Evolutionary conservation across 2,329 filamentous ascomycete species (phyloP), one percentile per base, ranked within the genome.

Genomic region (Sclerotinia glacialis): DNA sequence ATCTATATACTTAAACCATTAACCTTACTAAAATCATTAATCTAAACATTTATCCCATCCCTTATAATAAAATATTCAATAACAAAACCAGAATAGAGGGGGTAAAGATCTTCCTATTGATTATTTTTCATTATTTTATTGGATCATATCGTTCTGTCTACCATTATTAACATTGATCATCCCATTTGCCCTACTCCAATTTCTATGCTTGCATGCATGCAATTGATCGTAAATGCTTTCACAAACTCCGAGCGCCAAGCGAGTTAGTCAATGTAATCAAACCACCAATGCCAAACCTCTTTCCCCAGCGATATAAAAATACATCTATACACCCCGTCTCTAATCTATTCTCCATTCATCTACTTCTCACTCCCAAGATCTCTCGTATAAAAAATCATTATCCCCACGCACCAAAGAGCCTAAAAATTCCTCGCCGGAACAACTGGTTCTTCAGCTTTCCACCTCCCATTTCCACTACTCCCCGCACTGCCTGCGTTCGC

Each of bases 351-450:
- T 14, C 34, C 21, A 26, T 7, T n/a, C 28, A 31, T 14, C 31
- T 54, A 21, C 28, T 37, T 37, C 28, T 18, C 21, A 54, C 14
- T 5, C 2, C n/a, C 1, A 6, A 54, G 5, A 37, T 37, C 18
- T 34, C n/a, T 54, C 9, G 11, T 14, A n/a, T 37, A 37, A 37
- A n/a, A 54, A 18, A 34, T 31, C 26, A 37, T 14, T 21, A n/a
- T n/a, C 5, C 21, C n/a, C 9, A 54, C 52, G 1, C 21, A 14
- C 28, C 28, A 34, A 34, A 28, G 9, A 54, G 14, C 14, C 52
- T 54, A 54, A 12, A 54, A 54, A 31, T 54, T 54, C 52, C 52
- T 54, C 52, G 52, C 9, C 18, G 52, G 52, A 37, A 54, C 21
- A 7, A 54, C 52, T 7, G 52, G 52, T 21, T 54, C 44, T 5